Conservation (phyloP, 148 eudicot species). For the Fagopyrum tataricum region DNA sequence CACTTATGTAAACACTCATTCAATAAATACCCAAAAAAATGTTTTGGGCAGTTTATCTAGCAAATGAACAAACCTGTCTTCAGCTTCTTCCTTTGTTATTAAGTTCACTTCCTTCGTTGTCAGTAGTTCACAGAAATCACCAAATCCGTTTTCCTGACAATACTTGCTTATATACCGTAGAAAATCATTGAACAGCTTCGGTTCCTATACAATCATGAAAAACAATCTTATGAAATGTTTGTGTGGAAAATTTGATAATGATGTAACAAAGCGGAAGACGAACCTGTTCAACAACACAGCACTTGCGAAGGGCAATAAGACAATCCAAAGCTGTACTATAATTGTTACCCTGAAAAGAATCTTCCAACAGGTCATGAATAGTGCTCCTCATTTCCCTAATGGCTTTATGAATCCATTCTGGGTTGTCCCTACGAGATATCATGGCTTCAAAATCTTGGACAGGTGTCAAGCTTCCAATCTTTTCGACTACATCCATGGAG, state of each 20-base stretch:
- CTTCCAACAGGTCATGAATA: conserved; percentile 53
- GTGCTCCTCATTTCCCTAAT: conserved; percentile 58
- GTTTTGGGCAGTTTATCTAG: background rate
- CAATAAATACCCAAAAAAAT: background rate
- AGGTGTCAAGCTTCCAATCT: conserved; percentile 57
- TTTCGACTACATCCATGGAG: conserved; percentile 39
- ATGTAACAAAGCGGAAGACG: conserved; percentile 4
- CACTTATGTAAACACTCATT: background rate
- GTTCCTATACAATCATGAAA: conserved; percentile 46
- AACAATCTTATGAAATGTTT: background rate
- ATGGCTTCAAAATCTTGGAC: conserved; percentile 86
- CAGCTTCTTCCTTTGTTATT: conserved; percentile 75
- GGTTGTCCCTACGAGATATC: conserved; percentile 80
- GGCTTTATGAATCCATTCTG: conserved; percentile 80
- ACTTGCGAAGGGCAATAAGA: conserved; percentile 70
- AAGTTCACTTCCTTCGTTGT: conserved; percentile 48
- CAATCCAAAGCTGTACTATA: conserved; percentile 65
- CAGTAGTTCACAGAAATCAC: conserved; percentile 51
- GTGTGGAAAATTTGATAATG: background rate
- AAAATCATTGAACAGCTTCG: conserved; percentile 66
- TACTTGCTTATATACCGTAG: conserved; percentile 45
- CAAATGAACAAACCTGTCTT: conserved; percentile 50
- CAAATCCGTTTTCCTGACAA: conserved; percentile 46
- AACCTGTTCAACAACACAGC: conserved; percentile 91
- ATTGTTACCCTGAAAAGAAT: conserved; percentile 49